These are phyloP conservation scores for Porcisia deanei DNA, from an alignment of 208 protist genomes.

Conservation along the genomic window DNA sequence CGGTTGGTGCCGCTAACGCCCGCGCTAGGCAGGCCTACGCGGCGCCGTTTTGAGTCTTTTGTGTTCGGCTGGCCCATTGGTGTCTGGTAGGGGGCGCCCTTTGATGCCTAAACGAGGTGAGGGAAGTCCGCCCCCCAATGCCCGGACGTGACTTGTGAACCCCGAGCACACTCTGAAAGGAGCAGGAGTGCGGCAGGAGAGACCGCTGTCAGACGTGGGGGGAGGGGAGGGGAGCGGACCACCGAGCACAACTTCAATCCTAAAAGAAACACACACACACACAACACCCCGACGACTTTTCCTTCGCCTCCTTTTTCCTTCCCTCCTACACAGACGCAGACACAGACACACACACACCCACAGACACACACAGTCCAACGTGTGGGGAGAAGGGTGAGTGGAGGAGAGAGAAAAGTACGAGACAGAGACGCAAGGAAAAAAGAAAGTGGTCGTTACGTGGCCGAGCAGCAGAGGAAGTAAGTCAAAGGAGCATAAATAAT, in stretches of 20 bases:
- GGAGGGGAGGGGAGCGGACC: no score
- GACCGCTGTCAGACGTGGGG: neutral
- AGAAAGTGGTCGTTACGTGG: neutral
- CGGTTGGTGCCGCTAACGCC: conserved; percentile 7
- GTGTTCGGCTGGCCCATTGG: conserved; percentile 72
- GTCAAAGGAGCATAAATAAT: neutral
- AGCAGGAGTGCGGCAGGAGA: neutral
- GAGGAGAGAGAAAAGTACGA: neutral
- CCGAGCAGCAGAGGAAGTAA: neutral
- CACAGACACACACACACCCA: conserved; percentile 8
- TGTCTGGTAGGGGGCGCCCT: neutral
- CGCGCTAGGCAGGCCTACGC: conserved; percentile 6
- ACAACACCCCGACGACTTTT: neutral
- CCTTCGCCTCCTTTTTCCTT: no score
- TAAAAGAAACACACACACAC: neutral
- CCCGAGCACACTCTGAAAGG: neutral
- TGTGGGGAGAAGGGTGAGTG: neutral
- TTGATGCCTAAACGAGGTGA: neutral
- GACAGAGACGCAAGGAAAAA: neutral
- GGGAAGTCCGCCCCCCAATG: neutral
- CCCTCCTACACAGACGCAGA: neutral
- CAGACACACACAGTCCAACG: neutral
- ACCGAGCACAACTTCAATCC: neutral
- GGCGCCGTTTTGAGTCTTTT: conserved; percentile 53
- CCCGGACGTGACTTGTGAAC: neutral